Evolutionary conservation across 768 basidiomycete genomes (phyloP), one percentile per base, ranked within the genome.

Genomic region (Sutorius australiensis): DNA sequence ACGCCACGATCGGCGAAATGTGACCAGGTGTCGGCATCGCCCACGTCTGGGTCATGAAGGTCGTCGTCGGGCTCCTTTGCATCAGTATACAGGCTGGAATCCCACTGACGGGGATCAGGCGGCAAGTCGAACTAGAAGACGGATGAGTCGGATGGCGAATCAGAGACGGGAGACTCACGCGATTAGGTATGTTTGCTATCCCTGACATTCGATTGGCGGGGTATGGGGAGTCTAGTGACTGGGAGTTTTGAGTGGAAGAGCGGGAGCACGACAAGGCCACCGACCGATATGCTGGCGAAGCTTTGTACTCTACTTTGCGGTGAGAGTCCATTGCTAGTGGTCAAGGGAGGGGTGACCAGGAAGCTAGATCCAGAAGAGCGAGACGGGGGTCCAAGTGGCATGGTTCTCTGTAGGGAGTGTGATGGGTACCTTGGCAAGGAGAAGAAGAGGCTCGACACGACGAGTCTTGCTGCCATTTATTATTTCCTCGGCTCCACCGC

Each of bases 71-170:
- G 65, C 57, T 91, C 88, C 21, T 77, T 71, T 38, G 75, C 56
- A 63, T 81, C 77, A 5, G 75, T 73, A 19, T 77, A 80, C 37
- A 86, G 62, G 61, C 80, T 78, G 19, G 79, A 77, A 19, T 84
- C 83, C 87, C 87, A 89, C 21, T 73, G 71, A 16, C 79, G 75
- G 13, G 86, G 86, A 60, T 90, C 87, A 12, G 83, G 75, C 3
- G 82, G 73, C 16, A 89, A 72, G 10, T 82, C 78, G 62, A 80
- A 87, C 87, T 89, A 48, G 19, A 28, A 3, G 12, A 37, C 12
- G 31, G n/a, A 45, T 59, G 38, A 59, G 54, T 31, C 4, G 28
- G 28, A 42, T 2, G 12, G 16, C 0, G 1, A 37, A 31, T 13
- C 32, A 30, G 27, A 19, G n/a, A 9, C 0, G 24, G 8, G 49